Evolutionary conservation across 78 protist genomes (phyloP), one percentile per base, ranked within the genome.

Genomic region (Guillardia theta): DNA sequence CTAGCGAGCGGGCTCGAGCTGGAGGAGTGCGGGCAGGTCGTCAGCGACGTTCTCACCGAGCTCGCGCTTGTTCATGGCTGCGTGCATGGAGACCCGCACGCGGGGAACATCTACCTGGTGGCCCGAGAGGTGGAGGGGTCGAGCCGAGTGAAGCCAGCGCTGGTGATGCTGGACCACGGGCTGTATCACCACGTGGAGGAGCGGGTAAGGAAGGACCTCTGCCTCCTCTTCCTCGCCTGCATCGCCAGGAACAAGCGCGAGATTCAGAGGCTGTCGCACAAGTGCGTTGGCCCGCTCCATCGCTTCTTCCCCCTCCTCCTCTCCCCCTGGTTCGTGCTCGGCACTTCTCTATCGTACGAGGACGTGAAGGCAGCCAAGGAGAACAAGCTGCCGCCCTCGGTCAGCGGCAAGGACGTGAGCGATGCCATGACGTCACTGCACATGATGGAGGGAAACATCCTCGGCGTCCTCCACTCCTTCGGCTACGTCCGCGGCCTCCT

Each of bases 81-180:
- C 83, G 83, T 70, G 41, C 83, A 70, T 24, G 83, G 90, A 4
- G 90, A 78, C 48, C 90, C 90, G 48, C 90, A 78, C 90, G 48
- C 48, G 24, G 90, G 90, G 53, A 78, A 78, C 48, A 43, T 78
- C 45, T 78, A 78, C 90, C 37, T 43, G 47, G 33, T 37, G 4
- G 90, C 45, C 1, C 46, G 78, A 12, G 78, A 64, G 36, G 6
- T 12, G 15, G 58, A 15, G 10, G 58, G 58, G 58, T 10, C 30
- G 58, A 19, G 58, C 30, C 30, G 58, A 15, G 70, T 58, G 70
- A 24, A 6, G 27, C 70, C 48, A 4, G 45, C 37, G 18, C 43
- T 78, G 48, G 90, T 78, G 33, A 43, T 78, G 24, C 90, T 78
- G 33, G 90, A 78, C 48, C 90, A 78, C 90, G 90, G 90, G 6